A percentile compares a stretch with the other conserved stretches of the same genome.
These are phyloP conservation scores for Cercophora newfieldiana DNA, from an alignment of 495 filamentous ascomycete genomes.

Conservation along the genomic window DNA sequence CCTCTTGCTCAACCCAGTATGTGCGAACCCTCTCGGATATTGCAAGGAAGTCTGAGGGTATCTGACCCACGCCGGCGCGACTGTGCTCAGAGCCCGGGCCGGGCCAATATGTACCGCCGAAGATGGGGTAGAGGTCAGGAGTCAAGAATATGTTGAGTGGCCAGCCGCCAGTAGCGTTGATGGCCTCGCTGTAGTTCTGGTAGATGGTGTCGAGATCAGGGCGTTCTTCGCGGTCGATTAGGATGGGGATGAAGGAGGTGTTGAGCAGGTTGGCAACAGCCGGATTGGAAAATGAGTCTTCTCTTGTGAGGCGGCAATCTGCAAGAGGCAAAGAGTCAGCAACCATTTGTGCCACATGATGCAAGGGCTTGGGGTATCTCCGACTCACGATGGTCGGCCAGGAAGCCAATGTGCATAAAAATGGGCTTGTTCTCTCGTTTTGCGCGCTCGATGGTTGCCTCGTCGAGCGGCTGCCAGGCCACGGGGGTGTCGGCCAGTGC, in stretches of 20 bases:
- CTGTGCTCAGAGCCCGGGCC: constrained; percentile 65
- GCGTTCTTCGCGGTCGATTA: constrained; percentile 91
- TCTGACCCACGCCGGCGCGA: constrained; percentile 27
- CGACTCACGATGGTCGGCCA: constrained; percentile 85
- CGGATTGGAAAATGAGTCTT: constrained; percentile 84
- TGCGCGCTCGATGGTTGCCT: constrained; percentile 73
- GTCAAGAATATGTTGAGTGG: constrained; percentile 96
- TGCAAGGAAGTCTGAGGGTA: constrained; percentile 60
- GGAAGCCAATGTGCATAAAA: constrained; percentile 94
- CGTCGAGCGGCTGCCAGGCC: constrained; percentile 88
- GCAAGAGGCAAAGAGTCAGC: constrained; percentile 6
- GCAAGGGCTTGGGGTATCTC: background rate
- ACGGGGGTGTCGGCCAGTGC: constrained; percentile 82
- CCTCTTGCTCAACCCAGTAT: constrained; percentile 83
- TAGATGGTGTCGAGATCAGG: constrained; percentile 96
- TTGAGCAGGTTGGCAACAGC: constrained; percentile 83
- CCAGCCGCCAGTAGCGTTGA: constrained; percentile 91
- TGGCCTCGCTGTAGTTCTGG: constrained; percentile 97
- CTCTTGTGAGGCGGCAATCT: constrained; percentile 94
- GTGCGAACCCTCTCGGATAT: constrained; percentile 78
- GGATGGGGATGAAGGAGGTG: constrained; percentile 84
- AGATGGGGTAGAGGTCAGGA: constrained; percentile 87
- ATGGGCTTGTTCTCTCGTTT: constrained; percentile 78
- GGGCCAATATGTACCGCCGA: constrained; percentile 96
- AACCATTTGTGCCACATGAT: background rate